These are phyloP conservation scores for Hypoxylon sp. DNA, from an alignment of 2,329 filamentous ascomycete genomes.

Conservation along the genomic window DNA sequence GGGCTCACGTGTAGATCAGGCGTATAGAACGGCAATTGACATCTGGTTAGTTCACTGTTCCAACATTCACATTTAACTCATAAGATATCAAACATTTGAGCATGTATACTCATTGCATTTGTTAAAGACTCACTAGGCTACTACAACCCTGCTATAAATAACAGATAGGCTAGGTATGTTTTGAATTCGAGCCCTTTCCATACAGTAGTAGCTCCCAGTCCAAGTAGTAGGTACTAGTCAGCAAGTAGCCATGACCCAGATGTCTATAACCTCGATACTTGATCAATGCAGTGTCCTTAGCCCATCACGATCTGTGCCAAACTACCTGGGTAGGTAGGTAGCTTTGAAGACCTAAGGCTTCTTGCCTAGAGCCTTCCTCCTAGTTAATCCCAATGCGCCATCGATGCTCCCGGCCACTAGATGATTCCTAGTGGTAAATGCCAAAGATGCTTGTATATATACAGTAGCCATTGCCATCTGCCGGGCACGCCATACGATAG, in stretches of 20 bases:
- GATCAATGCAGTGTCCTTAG: background rate
- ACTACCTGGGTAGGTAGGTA: background rate
- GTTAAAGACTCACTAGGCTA: background rate
- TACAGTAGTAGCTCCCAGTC: constrained; percentile 1
- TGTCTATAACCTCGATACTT: background rate
- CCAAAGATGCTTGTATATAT: constrained; percentile 23
- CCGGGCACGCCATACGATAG: constrained; percentile 9
- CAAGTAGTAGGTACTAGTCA: constrained; percentile 5
- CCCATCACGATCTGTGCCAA: background rate
- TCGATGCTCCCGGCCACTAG: constrained; percentile 29
- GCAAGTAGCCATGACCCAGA: constrained; percentile 9
- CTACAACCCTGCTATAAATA: background rate
- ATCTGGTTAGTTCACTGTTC: background rate
- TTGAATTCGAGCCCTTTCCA: constrained; percentile 3
- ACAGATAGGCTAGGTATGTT: background rate
- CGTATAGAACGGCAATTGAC: constrained; percentile 1
- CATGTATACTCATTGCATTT: background rate
- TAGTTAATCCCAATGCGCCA: constrained; percentile 25
- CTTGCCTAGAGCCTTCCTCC: constrained; percentile 2
- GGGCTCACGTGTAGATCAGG: constrained; percentile 3
- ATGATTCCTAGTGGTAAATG: constrained; percentile 18
- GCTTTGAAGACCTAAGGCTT: constrained; percentile 8
- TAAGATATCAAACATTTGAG: background rate
- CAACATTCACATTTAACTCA: background rate
- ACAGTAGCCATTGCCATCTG: constrained; percentile 14